Evolutionary conservation across 73 alveolate species (phyloP), one percentile per base, ranked within the genome.

Genomic region (Uronychia setigera): DNA sequence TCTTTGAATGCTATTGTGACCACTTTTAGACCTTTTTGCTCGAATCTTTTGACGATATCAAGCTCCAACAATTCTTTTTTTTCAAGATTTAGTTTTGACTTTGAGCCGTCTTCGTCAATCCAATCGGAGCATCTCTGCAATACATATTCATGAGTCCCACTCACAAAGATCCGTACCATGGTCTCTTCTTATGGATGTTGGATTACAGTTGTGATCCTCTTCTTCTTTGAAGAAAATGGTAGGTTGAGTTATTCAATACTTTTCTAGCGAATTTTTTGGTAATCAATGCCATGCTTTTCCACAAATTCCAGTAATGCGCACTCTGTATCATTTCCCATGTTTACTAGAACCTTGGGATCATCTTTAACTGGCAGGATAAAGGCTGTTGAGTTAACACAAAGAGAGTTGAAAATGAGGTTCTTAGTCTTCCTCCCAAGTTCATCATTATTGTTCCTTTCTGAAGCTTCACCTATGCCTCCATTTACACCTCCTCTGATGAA

Each of bases 251-350:
- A 19, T 19, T 46, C 67, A 19, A 46, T 19, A 46, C n/a, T 46
- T 46, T 46, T 11, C 19, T 46, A 19, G 19, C 67, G 67, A 11
- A 46, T 46, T 19, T 46, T 46, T 19, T 46, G 67, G 46, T 86
- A 89, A 75, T 82, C 87, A 74, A 29, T 33, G 1, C 89, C 89
- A 67, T 59, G 33, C 57, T 26, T 32, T 32, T 77, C 86, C 33
- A 80, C 85, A 46, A 77, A 76, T 26, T 86, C 77, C 0, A 89
- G 60, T 26, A 89, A 85, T 25, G 95, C 95, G 59, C 88, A 76
- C 84, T 89, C 95, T 26, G 95, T 89, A 35, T 87, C 84, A 25
- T 80, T 86, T 14, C 95, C 95, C 67, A 46, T 46, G 5, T 46
- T 46, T 11, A 46, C 67, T 5, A 46, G 67, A 19, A n/a, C n/a